Conservation (phyloP, 257 asterid genomes). For the Petunia axillaris region DNA sequence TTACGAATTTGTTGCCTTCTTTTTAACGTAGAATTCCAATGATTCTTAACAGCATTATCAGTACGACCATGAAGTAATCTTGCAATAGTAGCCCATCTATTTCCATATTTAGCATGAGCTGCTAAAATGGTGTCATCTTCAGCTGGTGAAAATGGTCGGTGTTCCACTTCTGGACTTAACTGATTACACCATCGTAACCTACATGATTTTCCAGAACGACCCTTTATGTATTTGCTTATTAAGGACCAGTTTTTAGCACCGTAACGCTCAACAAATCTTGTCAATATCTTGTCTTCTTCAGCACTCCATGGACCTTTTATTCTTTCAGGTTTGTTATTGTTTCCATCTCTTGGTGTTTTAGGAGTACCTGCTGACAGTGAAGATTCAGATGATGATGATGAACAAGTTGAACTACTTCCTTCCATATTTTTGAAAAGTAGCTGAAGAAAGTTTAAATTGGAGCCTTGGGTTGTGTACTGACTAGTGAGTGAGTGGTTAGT, state of each 20-base stretch:
- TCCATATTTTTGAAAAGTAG: background rate
- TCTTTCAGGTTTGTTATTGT: conserved; percentile 25
- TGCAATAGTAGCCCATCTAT: conserved; percentile 60
- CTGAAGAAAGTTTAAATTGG: background rate
- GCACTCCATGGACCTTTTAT: conserved; percentile 60
- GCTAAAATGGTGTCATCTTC: conserved; percentile 50
- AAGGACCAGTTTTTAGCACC: conserved; percentile 54
- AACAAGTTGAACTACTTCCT: too few species aligned
- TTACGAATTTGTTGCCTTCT: conserved; percentile 7
- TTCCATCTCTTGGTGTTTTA: background rate
- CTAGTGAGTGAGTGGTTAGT: too few species aligned
- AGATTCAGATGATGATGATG: conserved; percentile 2
- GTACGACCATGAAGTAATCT: conserved; percentile 52
- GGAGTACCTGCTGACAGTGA: background rate
- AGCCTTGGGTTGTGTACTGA: background rate
- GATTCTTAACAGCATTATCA: conserved; percentile 60
- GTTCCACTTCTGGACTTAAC: conserved; percentile 53
- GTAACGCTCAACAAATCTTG: conserved; percentile 35
- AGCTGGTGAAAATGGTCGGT: conserved; percentile 41
- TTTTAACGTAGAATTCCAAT: conserved; percentile 53
- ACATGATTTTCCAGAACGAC: conserved; percentile 56
- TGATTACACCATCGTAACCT: conserved; percentile 60
- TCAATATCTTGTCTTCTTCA: conserved; percentile 48
- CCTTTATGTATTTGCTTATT: conserved; percentile 44
- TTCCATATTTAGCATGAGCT: conserved; percentile 53